Evolutionary conservation across 2,329 filamentous ascomycete genomes (phyloP).

Genomic region (Thelonectria discophora): DNA sequence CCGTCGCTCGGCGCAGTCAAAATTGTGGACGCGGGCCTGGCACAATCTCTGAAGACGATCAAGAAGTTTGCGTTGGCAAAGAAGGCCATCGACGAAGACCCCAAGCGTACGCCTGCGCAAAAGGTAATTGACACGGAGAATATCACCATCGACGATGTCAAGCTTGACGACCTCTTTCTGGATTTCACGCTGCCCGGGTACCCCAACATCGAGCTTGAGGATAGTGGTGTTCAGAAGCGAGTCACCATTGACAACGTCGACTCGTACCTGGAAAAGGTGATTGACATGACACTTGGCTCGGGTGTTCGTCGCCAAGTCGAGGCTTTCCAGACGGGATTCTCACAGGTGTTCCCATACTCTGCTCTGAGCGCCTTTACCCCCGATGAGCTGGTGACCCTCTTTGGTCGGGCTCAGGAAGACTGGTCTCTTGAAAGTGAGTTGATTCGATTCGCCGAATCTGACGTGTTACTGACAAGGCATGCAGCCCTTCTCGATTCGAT

Average conservation of each 20-base stretch:
- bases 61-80: constrained; percentile 88
- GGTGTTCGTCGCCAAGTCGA: constrained; percentile 91
- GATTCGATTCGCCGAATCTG: not conserved
- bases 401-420: constrained; percentile 92
- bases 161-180: constrained; percentile 85
- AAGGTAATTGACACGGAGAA: constrained; percentile 75
- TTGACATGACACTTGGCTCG: constrained; percentile 89
- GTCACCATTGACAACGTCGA: constrained; percentile 95
- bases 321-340: constrained; percentile 90
- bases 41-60: constrained; percentile 84
- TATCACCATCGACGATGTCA: constrained; percentile 78
- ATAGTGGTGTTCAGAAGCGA: constrained; percentile 75
- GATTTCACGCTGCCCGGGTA: constrained; percentile 97
- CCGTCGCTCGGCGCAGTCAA: constrained; percentile 91
- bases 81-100: constrained; percentile 80
- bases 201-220: constrained; percentile 81
- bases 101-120: constrained; percentile 69
- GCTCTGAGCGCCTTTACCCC: constrained; percentile 94
- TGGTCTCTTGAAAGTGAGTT: constrained; percentile 95
- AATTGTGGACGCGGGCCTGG: constrained; percentile 85
- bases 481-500: constrained; percentile 95
- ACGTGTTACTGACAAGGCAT: constrained; percentile 25
- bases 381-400: constrained; percentile 92
- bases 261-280: constrained; percentile 84
- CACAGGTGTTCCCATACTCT: constrained; percentile 94